Conservation (phyloP, 1,139 yeast genomes). For the Geotrichum siamense region DNA sequence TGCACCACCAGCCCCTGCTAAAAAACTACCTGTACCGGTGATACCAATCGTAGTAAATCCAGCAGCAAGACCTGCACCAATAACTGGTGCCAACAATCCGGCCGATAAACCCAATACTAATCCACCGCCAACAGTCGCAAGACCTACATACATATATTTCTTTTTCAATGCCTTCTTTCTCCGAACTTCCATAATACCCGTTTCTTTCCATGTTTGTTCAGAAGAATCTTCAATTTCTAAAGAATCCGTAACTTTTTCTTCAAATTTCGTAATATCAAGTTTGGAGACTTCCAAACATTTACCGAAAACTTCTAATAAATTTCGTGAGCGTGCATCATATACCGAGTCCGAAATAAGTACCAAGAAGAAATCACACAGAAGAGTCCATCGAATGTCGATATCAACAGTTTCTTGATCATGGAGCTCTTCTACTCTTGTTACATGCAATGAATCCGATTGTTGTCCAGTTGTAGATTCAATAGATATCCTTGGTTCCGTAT, state of each 20-base stretch:
- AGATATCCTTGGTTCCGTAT: conserved; percentile 1
- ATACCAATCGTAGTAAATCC: conserved; percentile 94
- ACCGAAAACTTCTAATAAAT: conserved; percentile 64
- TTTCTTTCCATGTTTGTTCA: conserved; percentile 71
- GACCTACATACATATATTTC: conserved; percentile 79
- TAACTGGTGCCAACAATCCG: conserved; percentile 92
- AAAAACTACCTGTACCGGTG: conserved; percentile 80
- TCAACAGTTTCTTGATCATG: conserved; percentile 40
- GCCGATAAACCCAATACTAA: conserved; percentile 91
- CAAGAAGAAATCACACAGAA: conserved; percentile 81
- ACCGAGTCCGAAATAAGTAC: conserved; percentile 74
- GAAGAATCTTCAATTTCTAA: conserved; percentile 73
- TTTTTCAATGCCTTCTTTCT: conserved; percentile 56
- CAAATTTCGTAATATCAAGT: conserved; percentile 79
- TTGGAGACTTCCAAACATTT: conserved; percentile 47
- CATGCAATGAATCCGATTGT: conserved; percentile 20
- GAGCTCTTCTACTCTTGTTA: conserved; percentile 35
- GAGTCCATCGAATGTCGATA: conserved; percentile 86
- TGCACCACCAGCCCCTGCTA: conserved; percentile 97
- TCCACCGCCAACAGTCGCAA: conserved; percentile 97
- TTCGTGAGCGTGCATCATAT: conserved; percentile 83
- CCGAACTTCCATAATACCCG: conserved; percentile 60
- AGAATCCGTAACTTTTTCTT: conserved; percentile 82
- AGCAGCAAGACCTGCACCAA: conserved; percentile 97
- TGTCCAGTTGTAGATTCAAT: background rate